Base-by-base conservation (phyloP, 1,284 basidiomycete genomes). In the Moesziomyces antarcticus region DNA sequence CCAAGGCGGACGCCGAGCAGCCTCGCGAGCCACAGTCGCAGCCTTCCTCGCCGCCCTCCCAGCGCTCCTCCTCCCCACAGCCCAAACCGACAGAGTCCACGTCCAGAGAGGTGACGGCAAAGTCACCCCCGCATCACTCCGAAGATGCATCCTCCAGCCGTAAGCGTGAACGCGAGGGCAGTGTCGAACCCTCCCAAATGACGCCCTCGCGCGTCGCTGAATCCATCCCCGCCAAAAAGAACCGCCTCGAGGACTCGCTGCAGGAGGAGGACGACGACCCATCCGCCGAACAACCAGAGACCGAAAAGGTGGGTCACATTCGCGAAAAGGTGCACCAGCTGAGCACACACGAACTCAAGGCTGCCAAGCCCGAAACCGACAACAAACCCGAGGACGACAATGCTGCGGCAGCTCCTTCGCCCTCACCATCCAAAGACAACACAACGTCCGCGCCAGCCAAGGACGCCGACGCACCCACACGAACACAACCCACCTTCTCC, bases 241-340 rank as follows among this genome's bases (percentile, higher is more conserved):
- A 80, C 27, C 64, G 78, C 8, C 30, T 80, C 13, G 66, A 78
- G 41, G 59, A 70, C 41, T 63, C 53, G 9, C 25, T 61, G 44
- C 54, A 48, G 37, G 64, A 66, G 24, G 73, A 71, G 45, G 56
- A 72, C 11, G 63, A 66, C 35, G 60, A 52, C 25, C 48, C 50
- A 3, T 44, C 33, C 3, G 18, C 21, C 20, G 37, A 9, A 11
- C 41, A 47, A 21, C 25, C 49, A 3, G 66, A 79, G 35, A 71
- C 72, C 20, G 75, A 79, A 52, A 77, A 73, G 50, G 79, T 80
- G 11, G 77, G 79, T 3, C 77, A 78, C 18, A 80, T 80, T 43
- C 71, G 77, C 44, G 62, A 79, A 44, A 72, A 75, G 50, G 79
- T 79, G 24, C 51, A 75, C 25, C 70, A 79, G 41, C 24, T 80